phyloP scores from a whole-genome alignment of 345 rosid species.

The Gossypium anomalum region DNA sequence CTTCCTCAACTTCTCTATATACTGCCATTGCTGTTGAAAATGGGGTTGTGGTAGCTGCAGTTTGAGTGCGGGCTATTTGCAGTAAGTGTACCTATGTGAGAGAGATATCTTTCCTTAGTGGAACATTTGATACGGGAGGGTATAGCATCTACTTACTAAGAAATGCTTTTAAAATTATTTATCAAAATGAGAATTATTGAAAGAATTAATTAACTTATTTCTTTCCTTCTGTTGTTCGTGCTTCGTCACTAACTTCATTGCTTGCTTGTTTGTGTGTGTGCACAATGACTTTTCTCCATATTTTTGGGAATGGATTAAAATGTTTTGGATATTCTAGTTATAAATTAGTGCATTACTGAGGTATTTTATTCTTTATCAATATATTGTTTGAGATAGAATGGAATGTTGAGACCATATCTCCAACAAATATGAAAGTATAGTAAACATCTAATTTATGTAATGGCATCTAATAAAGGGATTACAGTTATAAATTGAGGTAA shows the following conservation, averaged over 20 bases:
- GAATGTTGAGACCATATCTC: background rate
- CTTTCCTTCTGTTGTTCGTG: background rate
- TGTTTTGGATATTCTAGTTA: background rate
- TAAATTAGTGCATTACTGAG: background rate
- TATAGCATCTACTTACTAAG: background rate
- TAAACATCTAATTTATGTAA: background rate
- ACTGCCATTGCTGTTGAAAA: background rate
- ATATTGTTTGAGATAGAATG: background rate
- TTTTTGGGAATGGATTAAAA: background rate
- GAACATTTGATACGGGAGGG: background rate
- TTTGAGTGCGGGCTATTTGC: constrained; percentile 1
- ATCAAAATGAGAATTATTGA: background rate
- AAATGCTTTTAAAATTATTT: background rate
- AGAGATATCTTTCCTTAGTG: background rate
- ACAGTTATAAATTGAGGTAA: background rate
- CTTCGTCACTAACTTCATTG: background rate
- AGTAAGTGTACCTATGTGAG: background rate
- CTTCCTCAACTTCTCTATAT: background rate
- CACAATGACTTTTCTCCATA: background rate
- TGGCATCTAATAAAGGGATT: constrained; percentile 1
- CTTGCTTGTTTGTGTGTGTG: background rate
- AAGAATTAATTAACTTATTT: background rate
- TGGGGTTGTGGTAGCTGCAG: background rate
- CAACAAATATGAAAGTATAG: background rate
- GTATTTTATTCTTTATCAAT: background rate